These are phyloP conservation scores for Fusarium odoratissimum DNA, from an alignment of 2,329 filamentous ascomycete species.

Conservation along the genomic window DNA sequence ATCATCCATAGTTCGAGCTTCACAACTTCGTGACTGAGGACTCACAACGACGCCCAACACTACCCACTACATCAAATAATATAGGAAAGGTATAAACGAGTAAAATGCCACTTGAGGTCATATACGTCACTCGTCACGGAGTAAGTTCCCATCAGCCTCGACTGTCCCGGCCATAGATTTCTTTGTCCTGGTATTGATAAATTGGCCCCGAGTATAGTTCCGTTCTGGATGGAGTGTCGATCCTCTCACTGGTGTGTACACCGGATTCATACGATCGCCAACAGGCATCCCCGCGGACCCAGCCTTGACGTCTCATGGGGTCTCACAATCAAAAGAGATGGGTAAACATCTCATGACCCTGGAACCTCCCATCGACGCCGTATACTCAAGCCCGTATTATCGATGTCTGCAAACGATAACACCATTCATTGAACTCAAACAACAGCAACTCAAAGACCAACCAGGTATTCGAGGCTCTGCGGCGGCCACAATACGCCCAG, in stretches of 20 bases:
- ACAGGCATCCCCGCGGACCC: constrained; percentile 92
- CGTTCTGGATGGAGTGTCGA: constrained; percentile 92
- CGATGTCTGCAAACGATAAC: constrained; percentile 86
- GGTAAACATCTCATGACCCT: constrained; percentile 71
- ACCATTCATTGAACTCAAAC: constrained; percentile 69
- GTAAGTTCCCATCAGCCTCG: constrained; percentile 61
- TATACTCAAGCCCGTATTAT: constrained; percentile 91
- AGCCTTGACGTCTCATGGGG: constrained; percentile 86
- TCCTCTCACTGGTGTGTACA: constrained; percentile 81
- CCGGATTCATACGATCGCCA: constrained; percentile 77
- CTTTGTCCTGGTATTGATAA: constrained; percentile 26
- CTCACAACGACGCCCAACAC: not conserved
- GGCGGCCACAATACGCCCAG: constrained; percentile 61
- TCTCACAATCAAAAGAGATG: constrained; percentile 84
- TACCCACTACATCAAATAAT: not conserved
- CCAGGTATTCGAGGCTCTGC: constrained; percentile 20
- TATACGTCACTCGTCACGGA: constrained; percentile 80
- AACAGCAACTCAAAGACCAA: constrained; percentile 30
- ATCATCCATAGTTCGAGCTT: not conserved
- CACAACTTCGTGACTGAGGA: not conserved
- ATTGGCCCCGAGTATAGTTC: constrained; percentile 68
- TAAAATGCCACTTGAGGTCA: constrained; percentile 73
- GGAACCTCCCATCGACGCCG: constrained; percentile 74
- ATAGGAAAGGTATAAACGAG: not conserved
- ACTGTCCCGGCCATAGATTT: constrained; percentile 1